These are phyloP conservation scores for Carex littledalei DNA, from an alignment of 176 grass and related monocot genomes.

Conservation along the genomic window DNA sequence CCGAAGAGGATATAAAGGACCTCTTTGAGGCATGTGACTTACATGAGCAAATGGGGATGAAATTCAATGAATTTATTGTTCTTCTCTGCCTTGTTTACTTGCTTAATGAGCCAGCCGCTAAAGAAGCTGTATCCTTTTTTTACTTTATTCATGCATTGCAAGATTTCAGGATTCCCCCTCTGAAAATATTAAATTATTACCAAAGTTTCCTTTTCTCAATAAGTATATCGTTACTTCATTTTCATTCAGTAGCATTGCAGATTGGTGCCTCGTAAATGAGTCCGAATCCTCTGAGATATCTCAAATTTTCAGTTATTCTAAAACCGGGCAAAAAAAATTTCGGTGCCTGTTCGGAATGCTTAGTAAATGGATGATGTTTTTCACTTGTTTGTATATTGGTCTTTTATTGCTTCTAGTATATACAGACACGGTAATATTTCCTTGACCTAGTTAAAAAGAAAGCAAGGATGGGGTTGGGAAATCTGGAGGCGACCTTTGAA, in stretches of 20 bases:
- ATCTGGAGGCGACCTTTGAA: conserved; percentile 73
- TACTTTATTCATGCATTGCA: background rate
- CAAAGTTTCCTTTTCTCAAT: background rate
- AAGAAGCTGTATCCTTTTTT: conserved; percentile 77
- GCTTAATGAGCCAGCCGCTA: conserved; percentile 64
- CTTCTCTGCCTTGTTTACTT: conserved; percentile 94
- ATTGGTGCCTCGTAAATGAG: background rate
- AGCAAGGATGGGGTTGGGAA: conserved; percentile 62
- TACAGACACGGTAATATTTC: conserved; percentile 24
- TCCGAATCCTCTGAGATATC: no score
- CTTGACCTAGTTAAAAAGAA: conserved; percentile 52
- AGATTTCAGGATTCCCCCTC: background rate
- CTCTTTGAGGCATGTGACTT: conserved; percentile 90
- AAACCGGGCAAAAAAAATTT: no score
- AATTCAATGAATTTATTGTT: conserved; percentile 94
- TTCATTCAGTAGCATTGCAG: background rate
- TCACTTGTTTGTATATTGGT: background rate
- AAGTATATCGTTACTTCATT: background rate
- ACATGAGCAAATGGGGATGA: conserved; percentile 87
- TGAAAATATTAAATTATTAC: conserved; percentile 1
- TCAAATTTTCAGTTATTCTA: no score
- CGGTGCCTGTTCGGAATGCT: no score
- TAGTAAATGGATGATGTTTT: background rate
- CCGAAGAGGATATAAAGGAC: conserved; percentile 69
- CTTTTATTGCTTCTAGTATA: background rate